These are phyloP conservation scores for Saturnispora galanensis DNA, from an alignment of 805 yeast species.

Conservation along the genomic window DNA sequence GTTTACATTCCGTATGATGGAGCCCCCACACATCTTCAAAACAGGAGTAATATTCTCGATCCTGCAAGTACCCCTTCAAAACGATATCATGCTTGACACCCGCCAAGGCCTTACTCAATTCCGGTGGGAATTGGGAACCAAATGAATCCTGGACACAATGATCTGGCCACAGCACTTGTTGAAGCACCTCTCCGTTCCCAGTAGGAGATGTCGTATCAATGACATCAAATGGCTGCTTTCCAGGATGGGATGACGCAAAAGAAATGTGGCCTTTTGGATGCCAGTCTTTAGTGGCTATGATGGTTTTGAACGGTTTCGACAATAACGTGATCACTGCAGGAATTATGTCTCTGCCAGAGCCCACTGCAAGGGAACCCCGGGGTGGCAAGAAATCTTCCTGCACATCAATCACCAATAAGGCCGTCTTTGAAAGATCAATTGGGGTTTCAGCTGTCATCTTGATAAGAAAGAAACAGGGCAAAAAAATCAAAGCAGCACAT, in stretches of 20 bases:
- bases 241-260: slow-evolving; percentile 60
- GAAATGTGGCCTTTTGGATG: slow-evolving; percentile 75
- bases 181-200: slow-evolving; percentile 22
- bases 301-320: slow-evolving; percentile 45
- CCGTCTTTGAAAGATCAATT: slow-evolving; percentile 26
- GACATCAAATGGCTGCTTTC: slow-evolving; percentile 38
- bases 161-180: slow-evolving; percentile 74
- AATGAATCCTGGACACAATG: slow-evolving; percentile 70
- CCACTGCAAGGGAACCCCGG: slow-evolving; percentile 66
- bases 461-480: background rate
- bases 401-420: slow-evolving; percentile 67
- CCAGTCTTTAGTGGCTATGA: slow-evolving; percentile 80
- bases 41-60: slow-evolving; percentile 82
- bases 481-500: background rate
- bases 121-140: slow-evolving; percentile 57
- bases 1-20: slow-evolving; percentile 57
- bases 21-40: slow-evolving; percentile 71
- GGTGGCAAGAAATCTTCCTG: slow-evolving; percentile 85
- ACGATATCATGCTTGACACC: slow-evolving; percentile 30
- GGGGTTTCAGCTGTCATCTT: background rate
- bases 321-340: slow-evolving; percentile 41
- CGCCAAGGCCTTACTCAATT: slow-evolving; percentile 30
- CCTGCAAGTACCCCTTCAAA: slow-evolving; percentile 60
- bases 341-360: slow-evolving; percentile 50
- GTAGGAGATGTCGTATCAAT: slow-evolving; percentile 44